phyloP scores from a whole-genome alignment of 768 basidiomycete genomes.

The Erythrobasidium yunnanense region DNA sequence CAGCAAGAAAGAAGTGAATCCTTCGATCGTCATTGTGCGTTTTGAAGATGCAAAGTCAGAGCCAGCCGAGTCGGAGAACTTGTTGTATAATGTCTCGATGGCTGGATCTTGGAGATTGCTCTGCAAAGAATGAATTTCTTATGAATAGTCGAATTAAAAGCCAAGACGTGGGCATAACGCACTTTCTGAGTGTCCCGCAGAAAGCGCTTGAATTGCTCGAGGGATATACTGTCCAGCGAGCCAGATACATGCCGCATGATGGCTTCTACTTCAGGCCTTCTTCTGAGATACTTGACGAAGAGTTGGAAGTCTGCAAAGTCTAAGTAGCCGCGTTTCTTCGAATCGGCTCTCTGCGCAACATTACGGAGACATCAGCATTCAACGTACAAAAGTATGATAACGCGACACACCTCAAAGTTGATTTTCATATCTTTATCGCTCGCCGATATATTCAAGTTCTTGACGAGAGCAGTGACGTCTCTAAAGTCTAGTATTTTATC shows the following conservation, averaged over 20 bases:
- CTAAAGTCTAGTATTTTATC: slow-evolving; percentile 18
- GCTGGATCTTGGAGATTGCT: neutral
- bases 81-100: slow-evolving; percentile 23
- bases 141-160: slow-evolving; percentile 1
- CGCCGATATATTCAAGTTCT: slow-evolving; percentile 24
- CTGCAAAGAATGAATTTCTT: neutral
- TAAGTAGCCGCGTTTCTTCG: slow-evolving; percentile 42
- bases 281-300: slow-evolving; percentile 71
- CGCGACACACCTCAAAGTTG: slow-evolving; percentile 18
- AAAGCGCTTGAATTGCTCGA: slow-evolving; percentile 47
- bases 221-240: slow-evolving; percentile 38
- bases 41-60: slow-evolving; percentile 12
- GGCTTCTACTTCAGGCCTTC: slow-evolving; percentile 66
- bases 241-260: slow-evolving; percentile 40
- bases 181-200: slow-evolving; percentile 52
- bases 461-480: slow-evolving; percentile 17
- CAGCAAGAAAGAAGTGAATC: slow-evolving; percentile 66
- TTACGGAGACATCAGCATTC: neutral
- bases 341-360: slow-evolving; percentile 15
- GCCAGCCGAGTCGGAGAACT: slow-evolving; percentile 34
- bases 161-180: slow-evolving; percentile 7
- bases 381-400: neutral
- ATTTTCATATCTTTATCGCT: neutral
- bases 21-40: slow-evolving; percentile 49
- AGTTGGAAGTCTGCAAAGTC: slow-evolving; percentile 68